Percentiles rank a stretch among this genome's conserved stretches.
Evolutionary conservation across 768 basidiomycete species (phyloP).

Genomic region (Leccinum disarticulatum): DNA sequence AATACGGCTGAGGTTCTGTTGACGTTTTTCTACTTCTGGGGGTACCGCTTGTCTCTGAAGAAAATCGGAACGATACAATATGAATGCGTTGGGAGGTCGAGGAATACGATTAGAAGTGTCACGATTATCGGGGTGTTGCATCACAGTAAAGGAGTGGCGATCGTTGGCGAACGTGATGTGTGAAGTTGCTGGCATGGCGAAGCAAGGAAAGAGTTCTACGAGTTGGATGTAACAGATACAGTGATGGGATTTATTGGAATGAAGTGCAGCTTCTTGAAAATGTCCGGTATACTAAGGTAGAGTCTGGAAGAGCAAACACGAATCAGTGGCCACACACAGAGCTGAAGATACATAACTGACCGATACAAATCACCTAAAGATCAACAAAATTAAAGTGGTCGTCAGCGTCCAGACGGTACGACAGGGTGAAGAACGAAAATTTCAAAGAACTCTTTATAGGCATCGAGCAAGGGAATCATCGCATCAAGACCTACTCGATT

Average conservation of each 20-base stretch:
- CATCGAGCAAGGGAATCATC: not conserved
- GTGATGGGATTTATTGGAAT: not conserved
- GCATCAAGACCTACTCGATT: not conserved
- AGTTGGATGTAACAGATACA: not conserved
- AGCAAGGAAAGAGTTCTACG: not conserved
- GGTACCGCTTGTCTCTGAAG: slow-evolving; percentile 44
- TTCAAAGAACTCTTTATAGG: slow-evolving; percentile 20
- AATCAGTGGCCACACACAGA: slow-evolving; percentile 1
- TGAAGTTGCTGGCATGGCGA: slow-evolving; percentile 9
- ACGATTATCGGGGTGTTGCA: not conserved
- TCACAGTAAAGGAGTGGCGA: slow-evolving; percentile 8
- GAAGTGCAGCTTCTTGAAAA: slow-evolving; percentile 1
- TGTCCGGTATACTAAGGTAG: not conserved
- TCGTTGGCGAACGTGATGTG: not conserved
- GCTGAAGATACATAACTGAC: slow-evolving; percentile 5
- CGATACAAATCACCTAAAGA: slow-evolving; percentile 5
- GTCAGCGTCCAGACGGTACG: slow-evolving; percentile 15
- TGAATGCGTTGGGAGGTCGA: slow-evolving; percentile 57
- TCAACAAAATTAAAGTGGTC: slow-evolving; percentile 2
- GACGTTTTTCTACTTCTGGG: slow-evolving; percentile 46
- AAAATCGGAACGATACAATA: slow-evolving; percentile 54
- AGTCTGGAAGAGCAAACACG: not conserved
- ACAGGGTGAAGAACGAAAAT: not conserved
- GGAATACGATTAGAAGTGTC: slow-evolving; percentile 36
- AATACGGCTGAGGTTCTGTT: slow-evolving; percentile 54